Percentiles rank a stretch among this genome's conserved stretches.
Evolutionary conservation across 148 eudicot species (phyloP).

Genomic region (Persicaria maculosa): DNA sequence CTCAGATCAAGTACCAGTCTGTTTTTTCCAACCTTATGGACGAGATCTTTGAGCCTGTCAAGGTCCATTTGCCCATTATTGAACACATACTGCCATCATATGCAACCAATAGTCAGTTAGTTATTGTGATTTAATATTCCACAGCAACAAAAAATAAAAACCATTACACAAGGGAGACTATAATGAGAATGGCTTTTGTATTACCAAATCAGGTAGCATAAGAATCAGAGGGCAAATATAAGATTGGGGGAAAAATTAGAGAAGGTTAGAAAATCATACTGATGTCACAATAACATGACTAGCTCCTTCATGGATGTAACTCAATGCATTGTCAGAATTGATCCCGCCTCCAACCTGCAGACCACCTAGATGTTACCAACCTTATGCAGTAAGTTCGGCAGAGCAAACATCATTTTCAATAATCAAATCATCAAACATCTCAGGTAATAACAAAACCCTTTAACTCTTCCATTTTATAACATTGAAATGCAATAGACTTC

Average conservation of each 20-base stretch:
- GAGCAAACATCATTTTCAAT: constrained; percentile 19
- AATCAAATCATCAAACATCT: not conserved
- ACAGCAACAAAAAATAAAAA: not conserved
- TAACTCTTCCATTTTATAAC: not conserved
- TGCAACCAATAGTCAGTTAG: constrained; percentile 6
- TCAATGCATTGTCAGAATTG: constrained; percentile 63
- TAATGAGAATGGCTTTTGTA: not conserved
- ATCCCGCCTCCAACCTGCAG: constrained; percentile 99
- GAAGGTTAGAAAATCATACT: constrained; percentile 30
- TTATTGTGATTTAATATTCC: not conserved
- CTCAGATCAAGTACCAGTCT: constrained; percentile 92
- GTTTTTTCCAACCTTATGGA: constrained; percentile 55
- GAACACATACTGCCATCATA: constrained; percentile 76
- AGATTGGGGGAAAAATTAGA: not conserved
- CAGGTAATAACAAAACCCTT: not conserved
- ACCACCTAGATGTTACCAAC: constrained; percentile 75
- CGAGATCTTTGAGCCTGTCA: constrained; percentile 80
- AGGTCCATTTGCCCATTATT: constrained; percentile 83
- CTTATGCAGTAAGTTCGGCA: constrained; percentile 43
- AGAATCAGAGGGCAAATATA: not conserved
- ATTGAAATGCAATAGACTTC: not conserved
- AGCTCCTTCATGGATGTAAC: constrained; percentile 87
- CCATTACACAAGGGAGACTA: not conserved
- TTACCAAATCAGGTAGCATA: not conserved
- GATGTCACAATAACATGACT: constrained; percentile 97